Percentiles rank a stretch among this genome's conserved stretches.
Conservation (phyloP, 331 rosid genomes). For the Acacia pycnantha region DNA sequence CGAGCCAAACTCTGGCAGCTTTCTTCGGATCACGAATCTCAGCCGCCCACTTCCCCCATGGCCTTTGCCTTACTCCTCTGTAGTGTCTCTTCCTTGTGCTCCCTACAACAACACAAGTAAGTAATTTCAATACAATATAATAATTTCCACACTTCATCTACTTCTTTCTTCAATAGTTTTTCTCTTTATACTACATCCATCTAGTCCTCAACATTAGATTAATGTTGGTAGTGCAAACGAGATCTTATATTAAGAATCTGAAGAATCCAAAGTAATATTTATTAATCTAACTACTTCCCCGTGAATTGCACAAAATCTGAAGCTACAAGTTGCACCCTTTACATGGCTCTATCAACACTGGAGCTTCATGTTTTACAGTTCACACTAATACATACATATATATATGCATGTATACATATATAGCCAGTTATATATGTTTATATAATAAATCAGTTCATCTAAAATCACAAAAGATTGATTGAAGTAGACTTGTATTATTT, state of each 20-base stretch:
- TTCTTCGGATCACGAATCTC: constrained; percentile 87
- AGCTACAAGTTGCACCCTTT: neutral
- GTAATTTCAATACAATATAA: neutral
- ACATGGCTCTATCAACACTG: neutral
- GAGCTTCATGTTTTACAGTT: neutral
- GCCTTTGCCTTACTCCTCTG: constrained; percentile 90
- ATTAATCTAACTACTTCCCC: neutral
- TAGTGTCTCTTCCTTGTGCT: constrained; percentile 59
- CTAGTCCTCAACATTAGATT: too few relatives aligned
- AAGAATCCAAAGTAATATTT: too few relatives aligned
- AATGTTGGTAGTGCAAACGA: too few relatives aligned
- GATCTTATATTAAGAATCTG: too few relatives aligned
- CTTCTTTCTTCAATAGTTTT: neutral
- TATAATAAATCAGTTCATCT: neutral
- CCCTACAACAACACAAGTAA: constrained; percentile 27
- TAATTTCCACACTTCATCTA: neutral
- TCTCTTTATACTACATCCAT: neutral
- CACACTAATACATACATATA: neutral
- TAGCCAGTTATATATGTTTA: neutral
- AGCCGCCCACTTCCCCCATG: constrained; percentile 94
- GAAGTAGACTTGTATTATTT: neutral
- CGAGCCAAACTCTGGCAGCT: constrained; percentile 89
- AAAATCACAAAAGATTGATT: neutral
- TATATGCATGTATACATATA: too few relatives aligned
- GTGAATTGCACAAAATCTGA: neutral